These are phyloP conservation scores for Ilex asprella DNA, from an alignment of 257 asterid species.

Conservation along the genomic window DNA sequence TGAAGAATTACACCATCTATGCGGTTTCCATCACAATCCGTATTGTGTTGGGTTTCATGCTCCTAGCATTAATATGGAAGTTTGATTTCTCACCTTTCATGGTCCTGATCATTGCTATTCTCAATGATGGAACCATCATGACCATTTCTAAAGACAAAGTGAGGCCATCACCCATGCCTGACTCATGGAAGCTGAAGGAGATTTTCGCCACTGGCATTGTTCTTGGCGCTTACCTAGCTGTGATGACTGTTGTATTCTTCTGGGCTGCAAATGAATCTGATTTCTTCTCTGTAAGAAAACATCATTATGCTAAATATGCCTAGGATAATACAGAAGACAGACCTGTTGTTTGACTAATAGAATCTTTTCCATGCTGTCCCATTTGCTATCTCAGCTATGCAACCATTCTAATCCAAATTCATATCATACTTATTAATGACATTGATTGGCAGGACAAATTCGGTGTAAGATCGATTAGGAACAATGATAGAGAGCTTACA, in stretches of 20 bases:
- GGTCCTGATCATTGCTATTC: constrained; percentile 54
- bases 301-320: too few relatives aligned
- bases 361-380: too few relatives aligned
- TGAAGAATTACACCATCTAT: constrained; percentile 59
- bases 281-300: constrained; percentile 37
- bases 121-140: constrained; percentile 60
- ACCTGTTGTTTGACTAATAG: too few relatives aligned
- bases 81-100: constrained; percentile 57
- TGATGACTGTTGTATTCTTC: constrained; percentile 55
- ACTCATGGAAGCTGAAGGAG: constrained; percentile 53
- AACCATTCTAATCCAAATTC: neutral
- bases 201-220: constrained; percentile 51
- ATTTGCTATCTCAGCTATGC: too few relatives aligned
- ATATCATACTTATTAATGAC: neutral
- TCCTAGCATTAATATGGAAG: constrained; percentile 52
- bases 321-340: too few relatives aligned
- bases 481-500: constrained; percentile 23
- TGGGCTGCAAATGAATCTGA: constrained; percentile 36
- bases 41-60: constrained; percentile 47
- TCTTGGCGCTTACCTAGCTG: constrained; percentile 52
- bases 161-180: constrained; percentile 53
- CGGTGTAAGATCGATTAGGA: constrained; percentile 32
- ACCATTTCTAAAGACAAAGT: constrained; percentile 58
- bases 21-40: constrained; percentile 62
- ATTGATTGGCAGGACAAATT: constrained; percentile 25